Evolutionary conservation across 2,329 filamentous ascomycete species (phyloP), one percentile per base, ranked within the genome.

Genomic region (Pseudocercospora pini-densiflorae): DNA sequence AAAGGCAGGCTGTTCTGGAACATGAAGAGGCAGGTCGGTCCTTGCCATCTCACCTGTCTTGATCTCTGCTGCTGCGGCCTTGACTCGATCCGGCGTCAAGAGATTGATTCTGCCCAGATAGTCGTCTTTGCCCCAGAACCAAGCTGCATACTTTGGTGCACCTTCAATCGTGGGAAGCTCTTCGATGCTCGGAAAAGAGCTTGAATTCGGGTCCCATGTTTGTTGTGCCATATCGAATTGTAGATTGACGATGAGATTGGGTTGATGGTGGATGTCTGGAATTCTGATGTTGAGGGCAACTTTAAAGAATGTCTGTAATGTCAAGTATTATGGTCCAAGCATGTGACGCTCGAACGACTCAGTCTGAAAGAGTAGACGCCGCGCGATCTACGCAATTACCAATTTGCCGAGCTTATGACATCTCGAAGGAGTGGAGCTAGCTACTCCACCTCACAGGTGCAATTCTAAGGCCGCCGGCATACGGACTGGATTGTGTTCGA

Each of bases 101-200:
- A 88, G 81, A 64, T 88, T 88, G 51, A 88, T 72, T 53, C 86
- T 80, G 12, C 83, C 83, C 60, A 86, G 81, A 69, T 81, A 78
- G 70, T 87, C 86, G 72, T 87, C 79, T 47, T 84, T 79, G 12
- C 87, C 86, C 86, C 86, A 88, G 27, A 87, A 83, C 87, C 87
- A 89, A 19, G 86, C 86, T 19, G 86, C 85, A 29, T 81, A 84
- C 19, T 84, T 78, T 0, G 86, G 87, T 1, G 85, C 85, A 36
- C 82, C 83, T 0, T 82, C 77, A 43, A 88, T 80, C 21, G 76
- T 71, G 21, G 85, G 85, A 3, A 88, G 78, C 59, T 88, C 82
- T 61, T 83, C 82, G 14, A 85, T 79, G 0, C 81, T 81, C 0
- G 86, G 86, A 60, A 89, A 87, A 16, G 76, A 81, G 16, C 81